Evolutionary conservation across 768 basidiomycete genomes (phyloP).

Genomic region (Boletus rex-veris): DNA sequence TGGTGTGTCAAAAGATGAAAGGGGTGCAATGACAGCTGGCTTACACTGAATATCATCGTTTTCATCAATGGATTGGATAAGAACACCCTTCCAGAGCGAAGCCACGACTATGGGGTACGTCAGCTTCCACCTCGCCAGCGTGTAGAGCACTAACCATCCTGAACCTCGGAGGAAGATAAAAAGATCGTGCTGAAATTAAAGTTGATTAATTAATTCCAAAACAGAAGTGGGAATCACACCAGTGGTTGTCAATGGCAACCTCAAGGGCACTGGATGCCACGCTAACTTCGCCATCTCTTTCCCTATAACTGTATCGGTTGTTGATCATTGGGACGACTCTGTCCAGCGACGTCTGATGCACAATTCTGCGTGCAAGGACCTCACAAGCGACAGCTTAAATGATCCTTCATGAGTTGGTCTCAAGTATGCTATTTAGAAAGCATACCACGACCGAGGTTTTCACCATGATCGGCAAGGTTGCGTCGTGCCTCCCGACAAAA

Average conservation of each 20-base stretch:
- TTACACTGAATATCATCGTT: conserved; percentile 76
- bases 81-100: conserved; percentile 77
- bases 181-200: conserved; percentile 61
- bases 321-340: conserved; percentile 70
- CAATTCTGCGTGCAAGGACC: conserved; percentile 74
- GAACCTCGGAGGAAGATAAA: conserved; percentile 80
- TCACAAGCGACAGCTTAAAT: conserved; percentile 74
- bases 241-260: conserved; percentile 88
- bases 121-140: not conserved
- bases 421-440: not conserved
- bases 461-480: conserved; percentile 82
- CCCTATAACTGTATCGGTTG: conserved; percentile 66
- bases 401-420: not conserved
- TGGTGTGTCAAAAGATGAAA: conserved; percentile 6
- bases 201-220: conserved; percentile 1
- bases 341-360: conserved; percentile 66
- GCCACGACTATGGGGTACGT: conserved; percentile 57
- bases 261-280: conserved; percentile 78
- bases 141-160: conserved; percentile 52
- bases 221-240: conserved; percentile 42
- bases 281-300: conserved; percentile 73
- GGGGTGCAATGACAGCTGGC: conserved; percentile 10
- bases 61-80: conserved; percentile 75
- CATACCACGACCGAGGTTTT: conserved; percentile 77
- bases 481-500: conserved; percentile 81